phyloP scores from a whole-genome alignment of 2,329 filamentous ascomycete genomes.

The Fusarium humuli region DNA sequence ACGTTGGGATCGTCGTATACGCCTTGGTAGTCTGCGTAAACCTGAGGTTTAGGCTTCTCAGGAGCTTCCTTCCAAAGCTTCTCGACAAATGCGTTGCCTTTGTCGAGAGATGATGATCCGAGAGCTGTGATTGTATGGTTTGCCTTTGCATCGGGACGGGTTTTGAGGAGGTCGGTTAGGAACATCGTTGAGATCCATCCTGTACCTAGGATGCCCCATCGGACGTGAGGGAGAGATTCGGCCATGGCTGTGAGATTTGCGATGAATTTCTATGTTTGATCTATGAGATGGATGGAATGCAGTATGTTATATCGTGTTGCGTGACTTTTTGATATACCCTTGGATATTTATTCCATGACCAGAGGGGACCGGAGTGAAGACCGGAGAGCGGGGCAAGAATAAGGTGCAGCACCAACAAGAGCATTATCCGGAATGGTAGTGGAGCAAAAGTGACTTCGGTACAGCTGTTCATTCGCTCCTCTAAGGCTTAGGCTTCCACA shows the following conservation, averaged over 20 bases:
- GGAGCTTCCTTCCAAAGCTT: slow-evolving; percentile 16
- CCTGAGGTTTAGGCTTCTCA: not conserved
- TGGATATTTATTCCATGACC: not conserved
- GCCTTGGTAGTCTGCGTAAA: slow-evolving; percentile 47
- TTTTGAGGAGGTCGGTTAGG: slow-evolving; percentile 1
- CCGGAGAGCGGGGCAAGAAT: not conserved
- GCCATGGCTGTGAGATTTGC: slow-evolving; percentile 19
- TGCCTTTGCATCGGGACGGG: slow-evolving; percentile 10
- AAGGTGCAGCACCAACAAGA: not conserved
- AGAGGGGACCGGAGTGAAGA: not conserved
- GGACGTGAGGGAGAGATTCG: slow-evolving; percentile 1
- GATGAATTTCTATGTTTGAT: not conserved
- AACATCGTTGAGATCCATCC: slow-evolving; percentile 36
- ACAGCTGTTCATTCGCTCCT: not conserved
- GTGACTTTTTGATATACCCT: not conserved
- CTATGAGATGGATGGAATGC: too few species aligned
- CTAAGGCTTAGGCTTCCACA: not conserved
- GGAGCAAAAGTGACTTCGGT: not conserved
- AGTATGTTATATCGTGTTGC: not conserved
- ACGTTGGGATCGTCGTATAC: slow-evolving; percentile 56
- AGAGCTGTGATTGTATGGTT: slow-evolving; percentile 14
- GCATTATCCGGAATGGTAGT: not conserved
- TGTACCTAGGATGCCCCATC: slow-evolving; percentile 27
- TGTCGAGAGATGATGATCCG: not conserved
- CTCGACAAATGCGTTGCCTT: slow-evolving; percentile 4